Conservation (phyloP, 2,329 filamentous ascomycete species). For the Xylariaceae sp. region DNA sequence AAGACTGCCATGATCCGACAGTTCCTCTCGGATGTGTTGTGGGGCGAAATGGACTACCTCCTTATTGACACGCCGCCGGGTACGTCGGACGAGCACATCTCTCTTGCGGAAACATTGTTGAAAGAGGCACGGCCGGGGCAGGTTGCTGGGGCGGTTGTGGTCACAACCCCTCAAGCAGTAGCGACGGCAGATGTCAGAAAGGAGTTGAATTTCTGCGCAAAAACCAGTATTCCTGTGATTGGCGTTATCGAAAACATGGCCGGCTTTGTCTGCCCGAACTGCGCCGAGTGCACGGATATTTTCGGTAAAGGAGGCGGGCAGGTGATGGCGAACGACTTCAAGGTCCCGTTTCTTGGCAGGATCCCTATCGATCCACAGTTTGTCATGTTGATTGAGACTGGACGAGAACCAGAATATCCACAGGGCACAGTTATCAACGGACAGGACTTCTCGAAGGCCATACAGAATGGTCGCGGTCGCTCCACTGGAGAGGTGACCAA, state of each 20-base stretch:
- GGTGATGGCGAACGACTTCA: slow-evolving; percentile 87
- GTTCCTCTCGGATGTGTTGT: slow-evolving; percentile 90
- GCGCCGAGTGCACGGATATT: slow-evolving; percentile 87
- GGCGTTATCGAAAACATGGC: slow-evolving; percentile 98
- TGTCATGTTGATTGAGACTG: slow-evolving; percentile 83
- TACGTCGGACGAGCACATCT: slow-evolving; percentile 97
- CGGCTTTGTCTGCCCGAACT: slow-evolving; percentile 82
- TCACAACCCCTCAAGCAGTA: slow-evolving; percentile 95
- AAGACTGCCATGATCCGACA: slow-evolving; percentile 99
- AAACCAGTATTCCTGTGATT: slow-evolving; percentile 79
- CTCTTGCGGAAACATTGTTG: slow-evolving; percentile 84
- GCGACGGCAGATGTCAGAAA: slow-evolving; percentile 93
- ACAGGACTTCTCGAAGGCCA: slow-evolving; percentile 54
- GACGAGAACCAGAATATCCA: slow-evolving; percentile 69
- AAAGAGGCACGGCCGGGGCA: slow-evolving; percentile 68
- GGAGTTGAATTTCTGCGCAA: slow-evolving; percentile 90
- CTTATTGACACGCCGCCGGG: slow-evolving; percentile 96
- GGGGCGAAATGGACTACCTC: slow-evolving; percentile 87
- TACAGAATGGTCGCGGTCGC: slow-evolving; percentile 38
- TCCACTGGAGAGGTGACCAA: slow-evolving; percentile 40
- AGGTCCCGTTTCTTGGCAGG: slow-evolving; percentile 81
- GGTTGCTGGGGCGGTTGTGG: slow-evolving; percentile 86
- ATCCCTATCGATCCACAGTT: slow-evolving; percentile 95
- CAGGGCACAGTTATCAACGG: slow-evolving; percentile 69
- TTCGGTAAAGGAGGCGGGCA: slow-evolving; percentile 91